Evolutionary conservation across 768 basidiomycete species (phyloP).

Genomic region (Filobasidium floriforme): DNA sequence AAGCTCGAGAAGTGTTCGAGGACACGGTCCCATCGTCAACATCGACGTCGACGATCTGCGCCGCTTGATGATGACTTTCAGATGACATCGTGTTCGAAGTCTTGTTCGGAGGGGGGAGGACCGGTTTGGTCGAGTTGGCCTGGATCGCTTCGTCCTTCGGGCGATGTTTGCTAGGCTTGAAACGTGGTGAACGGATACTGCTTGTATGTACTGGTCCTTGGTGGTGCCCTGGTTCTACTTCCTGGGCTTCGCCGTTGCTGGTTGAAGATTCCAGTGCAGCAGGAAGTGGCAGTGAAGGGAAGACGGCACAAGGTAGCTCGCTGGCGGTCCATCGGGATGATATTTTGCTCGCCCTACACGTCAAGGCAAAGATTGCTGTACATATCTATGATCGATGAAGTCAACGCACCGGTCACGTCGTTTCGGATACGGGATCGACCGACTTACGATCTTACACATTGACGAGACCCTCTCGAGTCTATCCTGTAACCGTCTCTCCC

Average conservation of each 20-base stretch:
- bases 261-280: no score
- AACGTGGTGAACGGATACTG: no score
- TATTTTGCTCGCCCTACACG: no score
- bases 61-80: background rate
- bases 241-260: no score
- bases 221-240: no score
- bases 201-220: no score
- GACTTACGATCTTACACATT: conserved; percentile 4
- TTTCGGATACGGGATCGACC: background rate
- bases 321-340: background rate
- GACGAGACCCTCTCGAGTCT: conserved; percentile 1
- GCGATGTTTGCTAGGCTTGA: no score
- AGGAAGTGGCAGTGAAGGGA: background rate
- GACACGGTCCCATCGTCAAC: background rate
- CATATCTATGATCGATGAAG: background rate
- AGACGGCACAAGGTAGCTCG: background rate
- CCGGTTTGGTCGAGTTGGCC: background rate
- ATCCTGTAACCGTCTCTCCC: background rate
- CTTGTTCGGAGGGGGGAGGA: conserved; percentile 5
- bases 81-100: background rate
- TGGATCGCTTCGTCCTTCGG: background rate
- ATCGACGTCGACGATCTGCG: background rate
- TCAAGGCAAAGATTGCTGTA: background rate
- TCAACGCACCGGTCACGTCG: background rate
- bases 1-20: background rate